phyloP scores from a whole-genome alignment of 352 stramenopile genomes.

The Globisporangium echinulatum region DNA sequence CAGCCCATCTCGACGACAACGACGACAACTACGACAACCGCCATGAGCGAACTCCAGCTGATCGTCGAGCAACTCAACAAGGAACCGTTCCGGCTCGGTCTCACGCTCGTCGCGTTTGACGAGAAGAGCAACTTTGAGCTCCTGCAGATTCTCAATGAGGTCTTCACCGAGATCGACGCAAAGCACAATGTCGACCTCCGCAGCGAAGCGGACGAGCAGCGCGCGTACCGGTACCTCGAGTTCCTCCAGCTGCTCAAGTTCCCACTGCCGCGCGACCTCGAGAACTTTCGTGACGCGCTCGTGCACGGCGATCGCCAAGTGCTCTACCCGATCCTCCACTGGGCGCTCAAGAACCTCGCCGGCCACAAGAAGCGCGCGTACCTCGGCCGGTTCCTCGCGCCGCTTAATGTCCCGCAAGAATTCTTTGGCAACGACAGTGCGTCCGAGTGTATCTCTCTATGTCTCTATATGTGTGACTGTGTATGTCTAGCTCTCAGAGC shows the following conservation, averaged over 20 bases:
- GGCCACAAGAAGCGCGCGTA: slow-evolving; percentile 92
- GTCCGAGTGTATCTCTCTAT: slow-evolving; percentile 4
- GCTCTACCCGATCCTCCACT: slow-evolving; percentile 92
- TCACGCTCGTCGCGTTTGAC: slow-evolving; percentile 91
- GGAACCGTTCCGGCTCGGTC: slow-evolving; percentile 85
- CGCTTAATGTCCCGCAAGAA: slow-evolving; percentile 90
- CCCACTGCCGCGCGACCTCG: slow-evolving; percentile 62
- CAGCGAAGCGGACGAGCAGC: slow-evolving; percentile 68
- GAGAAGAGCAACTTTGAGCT: slow-evolving; percentile 92
- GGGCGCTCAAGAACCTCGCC: slow-evolving; percentile 82
- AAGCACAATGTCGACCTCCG: slow-evolving; percentile 84
- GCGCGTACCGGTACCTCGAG: slow-evolving; percentile 80
- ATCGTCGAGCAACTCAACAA: slow-evolving; percentile 94
- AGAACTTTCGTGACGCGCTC: slow-evolving; percentile 73
- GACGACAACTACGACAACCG: slow-evolving; percentile 1
- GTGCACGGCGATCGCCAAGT: slow-evolving; percentile 74
- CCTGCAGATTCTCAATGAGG: slow-evolving; percentile 91
- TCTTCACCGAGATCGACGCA: slow-evolving; percentile 86
- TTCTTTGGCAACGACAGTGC: slow-evolving; percentile 86
- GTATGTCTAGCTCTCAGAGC: not conserved
- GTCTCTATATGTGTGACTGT: not conserved
- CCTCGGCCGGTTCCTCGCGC: slow-evolving; percentile 88
- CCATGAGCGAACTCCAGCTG: slow-evolving; percentile 88
- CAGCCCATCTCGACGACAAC: not conserved
- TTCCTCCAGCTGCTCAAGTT: slow-evolving; percentile 95